Conservation (phyloP, 306 rosid species). For the Fragaria ananassa region DNA sequence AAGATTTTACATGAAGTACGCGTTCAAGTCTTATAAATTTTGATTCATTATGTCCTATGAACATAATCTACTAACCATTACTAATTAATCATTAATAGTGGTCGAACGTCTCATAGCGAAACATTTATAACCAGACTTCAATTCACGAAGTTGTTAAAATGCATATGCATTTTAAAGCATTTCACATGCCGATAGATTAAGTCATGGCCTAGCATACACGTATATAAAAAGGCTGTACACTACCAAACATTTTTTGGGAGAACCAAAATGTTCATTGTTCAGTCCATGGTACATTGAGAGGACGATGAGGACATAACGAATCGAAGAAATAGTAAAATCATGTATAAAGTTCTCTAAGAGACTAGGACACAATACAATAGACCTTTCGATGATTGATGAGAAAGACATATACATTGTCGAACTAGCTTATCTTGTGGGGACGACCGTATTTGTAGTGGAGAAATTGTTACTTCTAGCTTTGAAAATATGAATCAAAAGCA, state of each 20-base stretch:
- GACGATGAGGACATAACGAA: neutral
- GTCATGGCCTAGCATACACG: neutral
- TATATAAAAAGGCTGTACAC: neutral
- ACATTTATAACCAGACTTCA: too few relatives aligned
- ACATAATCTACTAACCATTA: too few relatives aligned
- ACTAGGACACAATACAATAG: neutral
- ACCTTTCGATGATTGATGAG: slow-evolving; percentile 25
- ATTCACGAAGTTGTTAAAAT: too few relatives aligned
- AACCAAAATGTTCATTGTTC: neutral
- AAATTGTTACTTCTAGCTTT: slow-evolving; percentile 22
- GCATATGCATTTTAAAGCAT: too few relatives aligned
- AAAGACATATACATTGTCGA: slow-evolving; percentile 15
- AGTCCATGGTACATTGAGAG: neutral
- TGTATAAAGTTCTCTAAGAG: neutral
- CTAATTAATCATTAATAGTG: too few relatives aligned
- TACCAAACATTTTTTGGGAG: neutral
- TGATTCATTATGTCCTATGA: too few relatives aligned
- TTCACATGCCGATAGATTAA: too few relatives aligned
- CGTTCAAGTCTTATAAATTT: too few relatives aligned
- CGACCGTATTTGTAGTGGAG: slow-evolving; percentile 15
- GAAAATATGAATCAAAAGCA: slow-evolving; percentile 2
- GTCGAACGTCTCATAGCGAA: too few relatives aligned
- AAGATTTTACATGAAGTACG: too few relatives aligned
- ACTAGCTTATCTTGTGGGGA: slow-evolving; percentile 29
- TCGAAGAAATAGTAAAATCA: neutral